A percentile compares a stretch with the other conserved stretches of the same genome.
phyloP scores from a whole-genome alignment of 2,329 filamentous ascomycete genomes.

The Podosphaera xanthii region DNA sequence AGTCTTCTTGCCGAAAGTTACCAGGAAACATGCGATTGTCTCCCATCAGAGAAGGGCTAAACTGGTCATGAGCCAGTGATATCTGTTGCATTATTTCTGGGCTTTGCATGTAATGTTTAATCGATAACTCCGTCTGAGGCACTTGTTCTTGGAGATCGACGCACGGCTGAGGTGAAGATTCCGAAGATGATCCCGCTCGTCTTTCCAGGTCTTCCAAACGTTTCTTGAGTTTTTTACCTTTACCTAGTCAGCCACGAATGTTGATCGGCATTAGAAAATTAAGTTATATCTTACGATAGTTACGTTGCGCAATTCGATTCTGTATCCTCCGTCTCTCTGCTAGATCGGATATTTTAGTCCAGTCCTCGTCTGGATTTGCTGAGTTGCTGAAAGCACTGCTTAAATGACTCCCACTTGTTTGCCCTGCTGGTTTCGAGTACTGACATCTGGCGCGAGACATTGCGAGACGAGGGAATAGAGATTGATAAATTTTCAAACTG shows the following conservation, averaged over 20 bases:
- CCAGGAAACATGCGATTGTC: neutral
- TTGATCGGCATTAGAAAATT: neutral
- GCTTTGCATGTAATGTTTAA: slow-evolving; percentile 11
- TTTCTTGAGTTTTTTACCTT: slow-evolving; percentile 84
- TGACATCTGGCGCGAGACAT: neutral
- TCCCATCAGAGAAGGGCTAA: neutral
- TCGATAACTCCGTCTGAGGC: slow-evolving; percentile 8
- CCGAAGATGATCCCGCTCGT: slow-evolving; percentile 41
- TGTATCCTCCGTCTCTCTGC: slow-evolving; percentile 86
- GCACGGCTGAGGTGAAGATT: slow-evolving; percentile 30
- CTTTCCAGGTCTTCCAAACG: slow-evolving; percentile 68
- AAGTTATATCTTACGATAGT: slow-evolving; percentile 53
- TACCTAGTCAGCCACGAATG: slow-evolving; percentile 4
- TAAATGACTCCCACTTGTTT: slow-evolving; percentile 21
- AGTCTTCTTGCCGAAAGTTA: neutral
- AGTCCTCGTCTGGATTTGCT: slow-evolving; percentile 90
- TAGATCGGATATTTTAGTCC: slow-evolving; percentile 96
- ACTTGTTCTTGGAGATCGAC: slow-evolving; percentile 21
- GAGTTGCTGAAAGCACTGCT: slow-evolving; percentile 90
- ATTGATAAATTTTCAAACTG: neutral
- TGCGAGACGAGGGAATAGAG: neutral
- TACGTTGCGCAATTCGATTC: slow-evolving; percentile 91
- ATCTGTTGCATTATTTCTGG: slow-evolving; percentile 19
- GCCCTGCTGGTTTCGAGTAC: neutral
- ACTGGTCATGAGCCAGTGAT: neutral